phyloP scores from a whole-genome alignment of 371 early-diverging fungal species.

The Mortierella sp. region DNA sequence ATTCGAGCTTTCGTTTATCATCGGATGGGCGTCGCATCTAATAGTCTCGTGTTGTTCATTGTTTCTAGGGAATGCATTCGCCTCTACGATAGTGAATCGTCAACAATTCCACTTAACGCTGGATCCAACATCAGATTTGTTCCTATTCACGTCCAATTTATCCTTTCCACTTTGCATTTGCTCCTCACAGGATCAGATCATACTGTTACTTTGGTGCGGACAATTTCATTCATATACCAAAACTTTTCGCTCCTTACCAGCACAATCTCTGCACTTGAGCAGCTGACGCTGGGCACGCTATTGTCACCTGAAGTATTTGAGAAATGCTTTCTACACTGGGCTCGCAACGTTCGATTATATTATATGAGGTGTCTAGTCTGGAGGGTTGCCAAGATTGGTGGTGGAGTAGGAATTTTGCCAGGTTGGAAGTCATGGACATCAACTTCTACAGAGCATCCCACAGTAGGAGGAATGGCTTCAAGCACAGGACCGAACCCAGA shows the following conservation, averaged over 20 bases:
- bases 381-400: slow-evolving; percentile 60
- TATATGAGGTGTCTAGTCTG: slow-evolving; percentile 66
- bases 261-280: slow-evolving; percentile 56
- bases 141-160: slow-evolving; percentile 62
- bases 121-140: slow-evolving; percentile 23
- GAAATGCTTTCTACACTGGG: slow-evolving; percentile 67
- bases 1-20: too few species aligned
- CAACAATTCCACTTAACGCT: slow-evolving; percentile 23
- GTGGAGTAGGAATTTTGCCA: slow-evolving; percentile 52
- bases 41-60: background rate
- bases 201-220: slow-evolving; percentile 63
- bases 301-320: slow-evolving; percentile 63
- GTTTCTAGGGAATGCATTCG: slow-evolving; percentile 31
- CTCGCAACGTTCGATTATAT: slow-evolving; percentile 65
- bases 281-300: slow-evolving; percentile 60
- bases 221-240: slow-evolving; percentile 65
- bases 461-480: slow-evolving; percentile 35
- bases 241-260: slow-evolving; percentile 66
- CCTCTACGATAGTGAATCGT: slow-evolving; percentile 43
- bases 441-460: background rate
- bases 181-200: slow-evolving; percentile 64
- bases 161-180: slow-evolving; percentile 60
- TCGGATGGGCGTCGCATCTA: too few species aligned
- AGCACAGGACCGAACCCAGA: background rate
- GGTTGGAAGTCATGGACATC: slow-evolving; percentile 43